phyloP scores from a whole-genome alignment of 345 rosid species.

The Iberis pinnata region DNA sequence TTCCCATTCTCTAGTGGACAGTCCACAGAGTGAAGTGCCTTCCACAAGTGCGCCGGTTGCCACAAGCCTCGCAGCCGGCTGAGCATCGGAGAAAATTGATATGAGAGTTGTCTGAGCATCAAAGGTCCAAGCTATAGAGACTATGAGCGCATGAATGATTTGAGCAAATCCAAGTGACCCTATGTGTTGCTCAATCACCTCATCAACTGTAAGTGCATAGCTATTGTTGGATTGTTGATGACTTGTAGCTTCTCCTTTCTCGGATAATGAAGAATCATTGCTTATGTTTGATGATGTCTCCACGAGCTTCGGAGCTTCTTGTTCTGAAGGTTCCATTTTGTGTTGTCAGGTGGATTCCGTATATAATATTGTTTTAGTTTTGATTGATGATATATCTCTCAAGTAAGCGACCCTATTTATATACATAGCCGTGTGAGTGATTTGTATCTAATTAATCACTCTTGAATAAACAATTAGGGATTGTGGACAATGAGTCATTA shows the following conservation, averaged over 20 bases:
- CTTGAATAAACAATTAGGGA: constrained; percentile 5
- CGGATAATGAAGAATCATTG: constrained; percentile 24
- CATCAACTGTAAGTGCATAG: constrained; percentile 58
- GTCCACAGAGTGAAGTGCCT: constrained; percentile 38
- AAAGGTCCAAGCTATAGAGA: constrained; percentile 58
- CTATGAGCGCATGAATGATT: constrained; percentile 53
- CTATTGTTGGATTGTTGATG: constrained; percentile 21
- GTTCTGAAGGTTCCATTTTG: constrained; percentile 16
- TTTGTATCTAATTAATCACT: constrained; percentile 7
- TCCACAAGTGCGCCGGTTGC: constrained; percentile 15
- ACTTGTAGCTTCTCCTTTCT: constrained; percentile 21
- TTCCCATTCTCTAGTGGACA: constrained; percentile 54
- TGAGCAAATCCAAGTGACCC: constrained; percentile 65
- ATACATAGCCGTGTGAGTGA: constrained; percentile 14
- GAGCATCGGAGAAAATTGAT: constrained; percentile 67
- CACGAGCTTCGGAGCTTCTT: constrained; percentile 20
- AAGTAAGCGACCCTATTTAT: constrained; percentile 18
- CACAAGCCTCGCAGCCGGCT: constrained; percentile 32
- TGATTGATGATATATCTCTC: constrained; percentile 14
- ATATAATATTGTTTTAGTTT: neutral
- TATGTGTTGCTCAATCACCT: constrained; percentile 50
- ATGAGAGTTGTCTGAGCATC: constrained; percentile 60
- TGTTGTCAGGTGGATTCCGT: constrained; percentile 24
- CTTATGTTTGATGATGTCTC: constrained; percentile 26
- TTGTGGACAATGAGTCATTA: constrained; percentile 23